These are phyloP conservation scores for Coffea humblotiana DNA, from an alignment of 305 asterid genomes.

Conservation along the genomic window DNA sequence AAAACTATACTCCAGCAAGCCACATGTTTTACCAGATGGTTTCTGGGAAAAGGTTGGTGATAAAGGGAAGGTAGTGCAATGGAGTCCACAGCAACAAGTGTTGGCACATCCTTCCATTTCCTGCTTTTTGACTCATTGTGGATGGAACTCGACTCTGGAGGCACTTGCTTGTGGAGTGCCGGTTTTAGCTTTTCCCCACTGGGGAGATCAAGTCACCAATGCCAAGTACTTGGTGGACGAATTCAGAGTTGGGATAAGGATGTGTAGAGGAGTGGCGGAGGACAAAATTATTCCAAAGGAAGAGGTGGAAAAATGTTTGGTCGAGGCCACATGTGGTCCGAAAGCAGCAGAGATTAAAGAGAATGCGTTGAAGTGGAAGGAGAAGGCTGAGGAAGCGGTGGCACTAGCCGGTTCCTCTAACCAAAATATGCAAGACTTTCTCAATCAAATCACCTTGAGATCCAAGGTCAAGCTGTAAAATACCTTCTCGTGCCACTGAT, in stretches of 20 bases:
- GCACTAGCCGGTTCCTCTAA: conserved; percentile 63
- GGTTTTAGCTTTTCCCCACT: conserved; percentile 69
- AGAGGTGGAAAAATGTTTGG: conserved; percentile 57
- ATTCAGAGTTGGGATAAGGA: conserved; percentile 57
- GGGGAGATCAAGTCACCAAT: conserved; percentile 90
- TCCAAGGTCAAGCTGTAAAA: not conserved
- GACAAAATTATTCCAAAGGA: conserved; percentile 45
- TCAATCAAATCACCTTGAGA: not conserved
- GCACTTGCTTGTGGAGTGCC: conserved; percentile 71
- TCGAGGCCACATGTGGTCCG: conserved; percentile 41
- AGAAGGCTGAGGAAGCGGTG: conserved; percentile 63
- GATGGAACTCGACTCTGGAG: conserved; percentile 89
- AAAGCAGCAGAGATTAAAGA: conserved; percentile 49
- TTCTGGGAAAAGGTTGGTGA: conserved; percentile 49
- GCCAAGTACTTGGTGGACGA: conserved; percentile 77
- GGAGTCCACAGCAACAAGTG: conserved; percentile 80
- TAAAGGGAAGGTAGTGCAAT: conserved; percentile 54
- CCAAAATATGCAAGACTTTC: conserved; percentile 31
- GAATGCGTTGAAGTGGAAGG: conserved; percentile 70
- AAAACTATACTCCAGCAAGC: conserved; percentile 1
- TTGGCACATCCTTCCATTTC: conserved; percentile 62
- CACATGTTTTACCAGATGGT: conserved; percentile 53
- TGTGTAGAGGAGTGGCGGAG: conserved; percentile 68
- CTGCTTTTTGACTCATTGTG: conserved; percentile 83
- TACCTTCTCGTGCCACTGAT: too few relatives aligned